Conservation (phyloP, 2,329 filamentous ascomycete species). For the Parascedosporium putredinis region DNA sequence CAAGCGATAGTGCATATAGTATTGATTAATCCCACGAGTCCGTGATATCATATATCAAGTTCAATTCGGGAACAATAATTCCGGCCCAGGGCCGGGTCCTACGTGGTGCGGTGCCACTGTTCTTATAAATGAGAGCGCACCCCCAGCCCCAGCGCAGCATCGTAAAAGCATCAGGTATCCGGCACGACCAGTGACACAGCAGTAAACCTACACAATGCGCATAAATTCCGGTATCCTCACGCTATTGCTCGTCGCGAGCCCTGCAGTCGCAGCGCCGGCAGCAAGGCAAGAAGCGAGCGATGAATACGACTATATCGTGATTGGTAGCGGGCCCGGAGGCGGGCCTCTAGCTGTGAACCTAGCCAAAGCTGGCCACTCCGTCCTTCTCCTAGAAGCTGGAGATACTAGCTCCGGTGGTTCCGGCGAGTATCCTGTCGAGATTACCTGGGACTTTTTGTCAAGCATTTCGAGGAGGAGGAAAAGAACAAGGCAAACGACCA, state of each 20-base stretch:
- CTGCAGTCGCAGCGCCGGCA: not conserved
- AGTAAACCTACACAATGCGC: not conserved
- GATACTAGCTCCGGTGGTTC: conserved; percentile 17
- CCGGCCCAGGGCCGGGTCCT: not conserved
- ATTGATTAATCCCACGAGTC: too few species aligned
- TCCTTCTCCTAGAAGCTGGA: conserved; percentile 48
- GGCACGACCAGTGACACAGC: not conserved
- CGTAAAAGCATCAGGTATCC: not conserved
- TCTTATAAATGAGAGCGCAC: too few species aligned
- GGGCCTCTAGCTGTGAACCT: conserved; percentile 43
- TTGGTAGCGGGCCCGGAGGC: conserved; percentile 46
- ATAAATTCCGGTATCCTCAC: not conserved
- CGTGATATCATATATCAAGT: too few species aligned
- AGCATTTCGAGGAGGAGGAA: conserved; percentile 41
- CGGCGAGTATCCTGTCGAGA: conserved; percentile 13
- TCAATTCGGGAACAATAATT: too few species aligned
- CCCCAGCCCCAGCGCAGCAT: too few species aligned
- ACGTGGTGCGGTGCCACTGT: too few species aligned
- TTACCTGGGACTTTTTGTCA: conserved; percentile 50
- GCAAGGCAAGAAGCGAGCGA: not conserved
- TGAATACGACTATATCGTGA: conserved; percentile 46
- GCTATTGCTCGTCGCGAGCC: not conserved
- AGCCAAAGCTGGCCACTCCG: conserved; percentile 42
- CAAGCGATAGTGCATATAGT: too few species aligned
- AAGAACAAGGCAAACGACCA: conserved; percentile 42